Evolutionary conservation across 345 rosid species (phyloP).

Genomic region (Acer yangbiense): DNA sequence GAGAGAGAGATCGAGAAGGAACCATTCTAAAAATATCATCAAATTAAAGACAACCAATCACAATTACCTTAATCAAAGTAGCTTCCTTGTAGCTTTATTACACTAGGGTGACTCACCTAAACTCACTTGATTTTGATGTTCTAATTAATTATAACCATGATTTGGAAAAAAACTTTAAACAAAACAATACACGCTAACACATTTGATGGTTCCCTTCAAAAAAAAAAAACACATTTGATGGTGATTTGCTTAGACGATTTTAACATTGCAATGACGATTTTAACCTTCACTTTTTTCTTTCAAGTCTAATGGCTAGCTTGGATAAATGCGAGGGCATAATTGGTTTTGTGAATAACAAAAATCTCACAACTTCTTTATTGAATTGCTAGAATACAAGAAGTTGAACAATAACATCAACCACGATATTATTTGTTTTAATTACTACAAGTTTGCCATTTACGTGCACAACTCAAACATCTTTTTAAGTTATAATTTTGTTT

Average conservation of each 20-base stretch:
- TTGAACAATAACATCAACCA: slow-evolving; percentile 19
- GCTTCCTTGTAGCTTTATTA: background rate
- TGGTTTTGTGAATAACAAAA: background rate
- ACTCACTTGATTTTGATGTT: slow-evolving; percentile 9
- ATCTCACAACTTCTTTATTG: background rate
- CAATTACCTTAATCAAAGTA: background rate
- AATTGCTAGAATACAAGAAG: slow-evolving; percentile 4
- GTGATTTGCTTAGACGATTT: background rate
- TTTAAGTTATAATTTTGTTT: background rate
- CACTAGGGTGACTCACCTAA: slow-evolving; percentile 4
- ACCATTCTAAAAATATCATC: background rate
- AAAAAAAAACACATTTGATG: slow-evolving; percentile 10
- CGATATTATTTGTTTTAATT: background rate
- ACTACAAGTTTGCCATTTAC: slow-evolving; percentile 3
- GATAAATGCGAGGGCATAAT: background rate
- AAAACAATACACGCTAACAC: slow-evolving; percentile 3
- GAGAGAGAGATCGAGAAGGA: too few relatives aligned
- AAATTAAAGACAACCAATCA: background rate
- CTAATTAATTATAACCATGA: background rate
- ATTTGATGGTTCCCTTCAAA: slow-evolving; percentile 3
- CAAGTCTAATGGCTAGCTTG: background rate
- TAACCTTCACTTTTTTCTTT: background rate
- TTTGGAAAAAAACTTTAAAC: background rate
- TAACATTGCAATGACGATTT: background rate
- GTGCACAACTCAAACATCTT: slow-evolving; percentile 23